Conservation (phyloP, 2,329 filamentous ascomycete species). For the Talaromyces amestolkiae region DNA sequence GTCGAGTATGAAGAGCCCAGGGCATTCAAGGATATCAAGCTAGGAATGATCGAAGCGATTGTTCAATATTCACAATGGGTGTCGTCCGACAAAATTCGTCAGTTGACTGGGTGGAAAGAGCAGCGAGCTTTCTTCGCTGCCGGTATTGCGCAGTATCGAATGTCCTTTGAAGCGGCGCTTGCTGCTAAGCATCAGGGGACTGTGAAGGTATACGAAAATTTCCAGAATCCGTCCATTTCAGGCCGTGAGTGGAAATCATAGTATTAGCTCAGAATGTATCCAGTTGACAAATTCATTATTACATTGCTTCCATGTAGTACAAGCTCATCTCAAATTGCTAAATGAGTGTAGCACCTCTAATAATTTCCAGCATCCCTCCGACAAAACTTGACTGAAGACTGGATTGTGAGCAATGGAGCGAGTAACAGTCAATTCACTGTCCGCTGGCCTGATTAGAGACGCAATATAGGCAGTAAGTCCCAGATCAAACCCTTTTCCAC, state of each 20-base stretch:
- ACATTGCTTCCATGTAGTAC: background rate
- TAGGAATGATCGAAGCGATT: background rate
- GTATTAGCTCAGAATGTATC: background rate
- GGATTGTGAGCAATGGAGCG: background rate
- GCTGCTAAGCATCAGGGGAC: constrained; percentile 12
- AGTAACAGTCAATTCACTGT: background rate
- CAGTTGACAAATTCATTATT: background rate
- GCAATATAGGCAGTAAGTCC: constrained; percentile 12
- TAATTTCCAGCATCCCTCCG: background rate
- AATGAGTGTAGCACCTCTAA: background rate
- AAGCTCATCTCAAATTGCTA: background rate
- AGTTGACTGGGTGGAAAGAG: constrained; percentile 15
- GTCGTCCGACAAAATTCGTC: constrained; percentile 14
- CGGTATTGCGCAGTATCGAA: constrained; percentile 14
- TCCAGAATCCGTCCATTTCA: background rate
- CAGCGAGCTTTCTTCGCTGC: constrained; percentile 7
- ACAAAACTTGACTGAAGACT: background rate
- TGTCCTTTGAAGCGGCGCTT: constrained; percentile 15
- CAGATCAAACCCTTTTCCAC: constrained; percentile 12
- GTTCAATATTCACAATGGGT: constrained; percentile 17
- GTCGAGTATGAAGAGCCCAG: constrained; percentile 9
- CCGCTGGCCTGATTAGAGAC: background rate
- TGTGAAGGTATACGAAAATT: constrained; percentile 8
- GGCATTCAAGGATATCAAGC: background rate
- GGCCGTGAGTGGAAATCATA: background rate